phyloP scores from a whole-genome alignment of 1,284 basidiomycete species.

The Cryptococcus depauperatus region DNA sequence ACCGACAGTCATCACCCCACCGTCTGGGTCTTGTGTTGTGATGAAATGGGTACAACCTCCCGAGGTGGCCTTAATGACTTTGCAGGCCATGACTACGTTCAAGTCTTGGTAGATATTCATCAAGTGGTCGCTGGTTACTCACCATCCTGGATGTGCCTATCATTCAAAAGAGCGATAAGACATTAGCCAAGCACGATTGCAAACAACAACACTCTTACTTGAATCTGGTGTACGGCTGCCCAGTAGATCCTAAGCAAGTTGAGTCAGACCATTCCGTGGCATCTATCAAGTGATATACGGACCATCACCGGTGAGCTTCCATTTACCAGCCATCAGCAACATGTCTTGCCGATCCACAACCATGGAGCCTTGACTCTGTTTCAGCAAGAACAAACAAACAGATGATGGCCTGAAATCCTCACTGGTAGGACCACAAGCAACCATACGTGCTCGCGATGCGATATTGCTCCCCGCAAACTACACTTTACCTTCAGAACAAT shows the following conservation, averaged over 20 bases:
- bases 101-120: too few relatives aligned
- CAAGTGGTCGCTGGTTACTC: slow-evolving; percentile 32
- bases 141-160: slow-evolving; percentile 64
- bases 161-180: not conserved
- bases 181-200: not conserved
- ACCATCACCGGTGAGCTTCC: slow-evolving; percentile 90
- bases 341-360: slow-evolving; percentile 75
- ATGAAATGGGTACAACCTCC: slow-evolving; percentile 89
- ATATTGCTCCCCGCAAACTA: slow-evolving; percentile 67
- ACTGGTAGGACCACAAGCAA: slow-evolving; percentile 73
- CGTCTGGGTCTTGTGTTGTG: slow-evolving; percentile 53
- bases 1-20: slow-evolving; percentile 56
- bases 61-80: slow-evolving; percentile 57
- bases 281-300: slow-evolving; percentile 11
- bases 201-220: slow-evolving; percentile 18
- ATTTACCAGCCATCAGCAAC: slow-evolving; percentile 56
- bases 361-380: slow-evolving; percentile 50
- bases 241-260: slow-evolving; percentile 56
- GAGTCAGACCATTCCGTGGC: slow-evolving; percentile 1
- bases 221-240: slow-evolving; percentile 73
- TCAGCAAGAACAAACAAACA: not conserved
- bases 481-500: too few relatives aligned
- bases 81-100: slow-evolving; percentile 55
- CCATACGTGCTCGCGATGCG: slow-evolving; percentile 55
- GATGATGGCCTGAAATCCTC: slow-evolving; percentile 4